A percentile compares a stretch with the other conserved stretches of the same genome.
phyloP scores from a whole-genome alignment of 306 rosid genomes.

The Sechiopsis laciniata region DNA sequence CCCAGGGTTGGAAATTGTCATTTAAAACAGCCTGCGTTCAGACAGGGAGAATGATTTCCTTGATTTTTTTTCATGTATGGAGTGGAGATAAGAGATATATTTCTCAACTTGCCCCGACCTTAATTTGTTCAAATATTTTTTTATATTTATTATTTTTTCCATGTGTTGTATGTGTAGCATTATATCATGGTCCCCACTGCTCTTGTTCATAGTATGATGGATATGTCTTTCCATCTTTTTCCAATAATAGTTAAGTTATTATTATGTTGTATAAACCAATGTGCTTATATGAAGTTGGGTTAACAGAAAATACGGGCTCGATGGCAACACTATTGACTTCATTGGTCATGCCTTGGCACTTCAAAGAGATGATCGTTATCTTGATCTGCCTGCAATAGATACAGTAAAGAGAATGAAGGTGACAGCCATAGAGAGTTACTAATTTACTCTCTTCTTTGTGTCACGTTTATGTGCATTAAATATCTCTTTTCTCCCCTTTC shows the following conservation, averaged over 20 bases:
- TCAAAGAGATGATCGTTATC: constrained; percentile 85
- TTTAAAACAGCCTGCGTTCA: neutral
- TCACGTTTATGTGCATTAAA: constrained; percentile 5
- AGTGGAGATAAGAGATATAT: neutral
- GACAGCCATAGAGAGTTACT: constrained; percentile 17
- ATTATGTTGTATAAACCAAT: neutral
- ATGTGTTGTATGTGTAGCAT: neutral
- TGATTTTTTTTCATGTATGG: neutral
- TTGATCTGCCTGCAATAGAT: constrained; percentile 82
- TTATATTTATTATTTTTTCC: neutral
- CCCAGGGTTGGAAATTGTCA: neutral
- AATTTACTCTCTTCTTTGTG: constrained; percentile 12
- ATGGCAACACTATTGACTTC: constrained; percentile 80
- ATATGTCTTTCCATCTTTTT: neutral
- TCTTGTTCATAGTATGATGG: neutral
- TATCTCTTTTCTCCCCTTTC: constrained; percentile 16
- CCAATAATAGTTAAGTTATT: neutral
- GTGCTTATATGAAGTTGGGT: constrained; percentile 22
- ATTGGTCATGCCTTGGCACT: constrained; percentile 99
- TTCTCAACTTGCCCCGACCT: neutral
- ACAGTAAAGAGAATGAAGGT: constrained; percentile 98
- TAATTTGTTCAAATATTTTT: neutral
- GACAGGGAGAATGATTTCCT: neutral
- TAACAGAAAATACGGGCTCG: constrained; percentile 90
- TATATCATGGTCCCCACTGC: constrained; percentile 1